phyloP scores from a whole-genome alignment of 768 basidiomycete genomes.

The Suillus clintonianus region DNA sequence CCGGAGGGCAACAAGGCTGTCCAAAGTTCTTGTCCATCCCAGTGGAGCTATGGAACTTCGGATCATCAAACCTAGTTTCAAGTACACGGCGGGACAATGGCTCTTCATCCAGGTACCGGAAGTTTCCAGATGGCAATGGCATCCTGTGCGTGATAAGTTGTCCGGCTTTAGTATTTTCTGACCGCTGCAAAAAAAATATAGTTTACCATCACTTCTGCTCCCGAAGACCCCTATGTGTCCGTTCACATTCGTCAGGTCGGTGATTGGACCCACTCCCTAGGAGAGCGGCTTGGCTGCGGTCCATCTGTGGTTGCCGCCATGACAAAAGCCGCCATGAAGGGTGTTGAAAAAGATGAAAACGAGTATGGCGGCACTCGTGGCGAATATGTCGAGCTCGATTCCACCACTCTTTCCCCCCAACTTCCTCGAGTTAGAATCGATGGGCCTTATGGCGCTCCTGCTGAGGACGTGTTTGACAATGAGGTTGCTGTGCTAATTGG shows the following conservation, averaged over 20 bases:
- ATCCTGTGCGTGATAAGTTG: slow-evolving; percentile 68
- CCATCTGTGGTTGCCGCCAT: slow-evolving; percentile 75
- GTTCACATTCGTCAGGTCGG: slow-evolving; percentile 94
- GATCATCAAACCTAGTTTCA: slow-evolving; percentile 89
- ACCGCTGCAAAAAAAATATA: slow-evolving; percentile 36
- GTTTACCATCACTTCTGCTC: slow-evolving; percentile 96
- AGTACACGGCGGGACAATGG: slow-evolving; percentile 92
- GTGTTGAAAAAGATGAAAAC: slow-evolving; percentile 60
- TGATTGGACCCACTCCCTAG: slow-evolving; percentile 82
- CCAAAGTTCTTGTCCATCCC: slow-evolving; percentile 87
- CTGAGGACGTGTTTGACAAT: slow-evolving; percentile 84
- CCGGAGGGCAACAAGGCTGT: slow-evolving; percentile 73
- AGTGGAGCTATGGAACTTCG: slow-evolving; percentile 93
- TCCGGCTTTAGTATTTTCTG: not conserved
- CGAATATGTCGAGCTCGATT: slow-evolving; percentile 80
- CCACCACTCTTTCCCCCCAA: slow-evolving; percentile 43
- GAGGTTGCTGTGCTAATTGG: slow-evolving; percentile 92
- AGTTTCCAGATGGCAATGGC: slow-evolving; percentile 85
- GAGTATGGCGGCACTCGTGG: slow-evolving; percentile 56
- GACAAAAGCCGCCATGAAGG: slow-evolving; percentile 79
- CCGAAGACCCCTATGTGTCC: slow-evolving; percentile 91
- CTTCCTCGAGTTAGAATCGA: slow-evolving; percentile 80
- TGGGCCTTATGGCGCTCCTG: slow-evolving; percentile 91
- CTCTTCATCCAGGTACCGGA: slow-evolving; percentile 89
- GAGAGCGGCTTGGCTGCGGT: slow-evolving; percentile 82